Conservation (phyloP, 1,284 basidiomycete genomes). For the Ustilago xerochloae region DNA sequence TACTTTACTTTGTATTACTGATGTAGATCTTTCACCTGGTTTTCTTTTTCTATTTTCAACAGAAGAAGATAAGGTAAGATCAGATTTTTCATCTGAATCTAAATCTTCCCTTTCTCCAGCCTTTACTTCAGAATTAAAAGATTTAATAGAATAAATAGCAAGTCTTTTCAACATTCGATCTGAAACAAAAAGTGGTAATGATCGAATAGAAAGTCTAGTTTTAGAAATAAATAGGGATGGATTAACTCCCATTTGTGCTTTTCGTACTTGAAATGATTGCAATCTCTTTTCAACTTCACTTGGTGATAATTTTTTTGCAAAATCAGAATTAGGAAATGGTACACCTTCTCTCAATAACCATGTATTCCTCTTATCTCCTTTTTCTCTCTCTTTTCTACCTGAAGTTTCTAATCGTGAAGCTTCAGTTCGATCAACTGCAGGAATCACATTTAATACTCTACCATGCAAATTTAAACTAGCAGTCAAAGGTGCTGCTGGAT, state of each 20-base stretch:
- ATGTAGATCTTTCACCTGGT: slow-evolving; percentile 72
- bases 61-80: slow-evolving; percentile 53
- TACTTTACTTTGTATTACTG: slow-evolving; percentile 85
- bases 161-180: slow-evolving; percentile 90
- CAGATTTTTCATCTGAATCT: slow-evolving; percentile 78
- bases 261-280: slow-evolving; percentile 58
- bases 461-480: slow-evolving; percentile 89
- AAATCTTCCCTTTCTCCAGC: slow-evolving; percentile 75
- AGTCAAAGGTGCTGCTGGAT: slow-evolving; percentile 87
- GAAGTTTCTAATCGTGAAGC: slow-evolving; percentile 87
- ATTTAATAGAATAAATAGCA: slow-evolving; percentile 81
- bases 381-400: slow-evolving; percentile 80
- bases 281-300: slow-evolving; percentile 60
- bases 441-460: slow-evolving; percentile 87
- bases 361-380: slow-evolving; percentile 93
- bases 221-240: slow-evolving; percentile 93
- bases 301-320: slow-evolving; percentile 43
- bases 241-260: slow-evolving; percentile 76
- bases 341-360: slow-evolving; percentile 90
- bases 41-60: slow-evolving; percentile 66
- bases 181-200: slow-evolving; percentile 88
- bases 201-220: slow-evolving; percentile 90
- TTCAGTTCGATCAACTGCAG: slow-evolving; percentile 88
- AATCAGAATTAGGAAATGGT: slow-evolving; percentile 59
- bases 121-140: slow-evolving; percentile 84